Conservation (phyloP, 2,329 filamentous ascomycete genomes). For the Colletotrichum graminicola region DNA sequence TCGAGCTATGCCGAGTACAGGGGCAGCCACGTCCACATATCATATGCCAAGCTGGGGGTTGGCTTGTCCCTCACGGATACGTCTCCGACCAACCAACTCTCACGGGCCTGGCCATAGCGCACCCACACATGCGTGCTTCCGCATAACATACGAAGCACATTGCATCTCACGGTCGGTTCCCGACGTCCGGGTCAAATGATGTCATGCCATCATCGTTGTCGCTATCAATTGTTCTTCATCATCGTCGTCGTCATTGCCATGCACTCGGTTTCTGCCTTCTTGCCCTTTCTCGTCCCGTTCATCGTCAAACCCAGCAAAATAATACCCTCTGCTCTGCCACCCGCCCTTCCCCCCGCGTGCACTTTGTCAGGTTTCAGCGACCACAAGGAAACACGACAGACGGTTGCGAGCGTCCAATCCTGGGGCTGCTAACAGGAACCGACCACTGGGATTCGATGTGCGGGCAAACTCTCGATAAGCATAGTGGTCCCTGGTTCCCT, state of each 20-base stretch:
- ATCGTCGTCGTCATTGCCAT: not conserved
- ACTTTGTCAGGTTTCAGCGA: conserved; percentile 8
- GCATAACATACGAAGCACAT: not conserved
- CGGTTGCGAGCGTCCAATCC: conserved; percentile 27
- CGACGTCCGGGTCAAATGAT: not conserved
- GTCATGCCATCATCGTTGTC: not conserved
- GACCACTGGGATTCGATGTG: conserved; percentile 29
- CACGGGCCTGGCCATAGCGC: not conserved
- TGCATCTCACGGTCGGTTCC: not conserved
- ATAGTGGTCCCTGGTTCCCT: not conserved
- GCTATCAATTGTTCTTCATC: not conserved
- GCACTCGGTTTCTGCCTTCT: not conserved
- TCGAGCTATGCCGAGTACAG: not conserved
- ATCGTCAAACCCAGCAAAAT: too few relatives aligned
- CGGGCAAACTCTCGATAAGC: conserved; percentile 38
- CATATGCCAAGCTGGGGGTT: not conserved
- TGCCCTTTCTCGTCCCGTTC: not conserved
- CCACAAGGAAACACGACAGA: conserved; percentile 1
- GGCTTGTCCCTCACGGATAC: not conserved
- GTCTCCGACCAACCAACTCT: not conserved
- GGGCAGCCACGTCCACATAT: not conserved
- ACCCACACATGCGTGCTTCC: not conserved
- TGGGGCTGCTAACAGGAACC: conserved; percentile 30
- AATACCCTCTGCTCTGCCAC: not conserved
- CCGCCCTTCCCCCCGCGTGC: conserved; percentile 3